Evolutionary conservation across 805 yeast genomes (phyloP).

Genomic region (Debaryomyces hansenii): DNA sequence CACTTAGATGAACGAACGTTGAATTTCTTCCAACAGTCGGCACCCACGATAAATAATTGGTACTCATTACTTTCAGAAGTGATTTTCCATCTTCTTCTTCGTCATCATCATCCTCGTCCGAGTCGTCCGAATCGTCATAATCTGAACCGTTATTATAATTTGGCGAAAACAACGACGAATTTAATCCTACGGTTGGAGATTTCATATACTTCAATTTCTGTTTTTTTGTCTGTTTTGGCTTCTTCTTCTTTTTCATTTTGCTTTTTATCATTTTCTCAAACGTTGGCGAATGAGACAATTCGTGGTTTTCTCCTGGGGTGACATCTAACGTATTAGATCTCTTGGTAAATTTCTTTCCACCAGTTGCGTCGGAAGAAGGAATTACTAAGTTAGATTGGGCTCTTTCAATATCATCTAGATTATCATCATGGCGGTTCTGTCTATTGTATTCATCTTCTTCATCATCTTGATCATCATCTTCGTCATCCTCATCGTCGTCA

Average conservation of each 20-base stretch:
- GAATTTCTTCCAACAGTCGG: constrained; percentile 95
- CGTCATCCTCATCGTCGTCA: constrained; percentile 9
- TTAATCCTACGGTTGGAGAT: constrained; percentile 6
- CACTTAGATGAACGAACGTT: constrained; percentile 77
- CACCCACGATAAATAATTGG: constrained; percentile 80
- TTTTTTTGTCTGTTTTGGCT: neutral
- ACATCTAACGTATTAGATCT: constrained; percentile 52
- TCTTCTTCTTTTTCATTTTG: neutral
- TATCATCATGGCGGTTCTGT: neutral
- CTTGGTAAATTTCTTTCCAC: constrained; percentile 36
- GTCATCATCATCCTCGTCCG: constrained; percentile 13
- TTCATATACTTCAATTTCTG: constrained; percentile 3
- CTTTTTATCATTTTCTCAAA: constrained; percentile 38
- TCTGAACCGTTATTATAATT: constrained; percentile 10
- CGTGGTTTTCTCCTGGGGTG: constrained; percentile 15
- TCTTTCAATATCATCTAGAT: constrained; percentile 12
- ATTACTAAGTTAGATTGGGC: constrained; percentile 34
- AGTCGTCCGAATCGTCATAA: constrained; percentile 13
- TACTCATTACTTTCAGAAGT: constrained; percentile 38
- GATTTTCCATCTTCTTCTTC: constrained; percentile 12
- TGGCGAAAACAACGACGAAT: neutral
- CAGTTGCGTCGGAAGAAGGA: constrained; percentile 34
- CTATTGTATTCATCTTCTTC: constrained; percentile 3
- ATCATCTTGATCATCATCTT: constrained; percentile 3
- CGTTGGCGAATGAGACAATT: constrained; percentile 42